Percentiles rank a stretch among this genome's conserved stretches.
Conservation (phyloP, 352 stramenopile genomes). For the Globisporangium paroecandrum region DNA sequence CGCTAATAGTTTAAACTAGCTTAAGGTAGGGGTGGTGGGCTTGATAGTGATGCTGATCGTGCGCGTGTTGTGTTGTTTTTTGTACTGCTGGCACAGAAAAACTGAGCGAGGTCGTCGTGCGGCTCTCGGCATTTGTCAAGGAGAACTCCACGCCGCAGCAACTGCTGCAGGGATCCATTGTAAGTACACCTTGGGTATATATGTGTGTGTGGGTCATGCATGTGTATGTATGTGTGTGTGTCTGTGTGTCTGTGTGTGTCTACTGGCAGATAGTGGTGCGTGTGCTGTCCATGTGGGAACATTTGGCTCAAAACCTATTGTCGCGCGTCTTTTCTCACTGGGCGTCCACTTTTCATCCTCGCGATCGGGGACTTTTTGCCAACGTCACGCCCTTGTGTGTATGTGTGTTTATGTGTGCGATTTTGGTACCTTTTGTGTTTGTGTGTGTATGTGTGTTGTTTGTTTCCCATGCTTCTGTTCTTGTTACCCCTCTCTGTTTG, state of each 20-base stretch:
- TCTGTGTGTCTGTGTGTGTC: background rate
- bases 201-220: background rate
- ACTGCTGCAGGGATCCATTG: conserved; percentile 17
- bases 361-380: conserved; percentile 7
- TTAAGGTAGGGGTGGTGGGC: no score
- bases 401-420: conserved; percentile 18
- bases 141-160: conserved; percentile 48
- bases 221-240: background rate
- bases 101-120: conserved; percentile 61
- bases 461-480: conserved; percentile 12
- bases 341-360: background rate
- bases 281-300: background rate
- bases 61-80: background rate
- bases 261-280: background rate
- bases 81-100: background rate
- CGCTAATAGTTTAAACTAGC: no score
- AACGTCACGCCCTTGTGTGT: background rate
- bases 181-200: background rate
- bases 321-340: conserved; percentile 13
- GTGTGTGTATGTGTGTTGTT: conserved; percentile 17
- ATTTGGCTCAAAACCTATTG: background rate
- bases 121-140: conserved; percentile 61
- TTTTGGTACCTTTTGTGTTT: conserved; percentile 10
- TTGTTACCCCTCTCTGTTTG: conserved; percentile 6
- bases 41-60: background rate